Evolutionary conservation across 106 monocot species (phyloP).

Genomic region (Phalaenopsis aphrodite): DNA sequence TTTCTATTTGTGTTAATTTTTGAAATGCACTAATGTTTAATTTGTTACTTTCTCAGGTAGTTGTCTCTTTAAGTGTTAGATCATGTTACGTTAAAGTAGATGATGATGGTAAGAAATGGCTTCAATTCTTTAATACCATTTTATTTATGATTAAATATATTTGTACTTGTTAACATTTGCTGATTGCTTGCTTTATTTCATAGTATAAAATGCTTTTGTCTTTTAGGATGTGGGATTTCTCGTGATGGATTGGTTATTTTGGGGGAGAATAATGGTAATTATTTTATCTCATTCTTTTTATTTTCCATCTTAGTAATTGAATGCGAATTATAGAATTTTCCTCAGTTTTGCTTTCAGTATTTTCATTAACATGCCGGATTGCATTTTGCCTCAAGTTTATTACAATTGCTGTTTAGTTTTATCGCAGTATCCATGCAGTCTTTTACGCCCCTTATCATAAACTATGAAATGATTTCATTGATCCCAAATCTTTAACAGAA

Average conservation of each 20-base stretch:
- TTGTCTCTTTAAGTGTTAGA: constrained; percentile 42
- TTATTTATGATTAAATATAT: background rate
- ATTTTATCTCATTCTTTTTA: background rate
- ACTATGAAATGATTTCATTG: background rate
- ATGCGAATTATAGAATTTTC: background rate
- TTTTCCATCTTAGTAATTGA: background rate
- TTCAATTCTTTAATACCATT: constrained; percentile 2
- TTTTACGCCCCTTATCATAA: background rate
- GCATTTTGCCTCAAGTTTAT: background rate
- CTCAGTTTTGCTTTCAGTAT: background rate
- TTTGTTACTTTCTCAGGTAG: constrained; percentile 41
- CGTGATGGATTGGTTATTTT: constrained; percentile 79
- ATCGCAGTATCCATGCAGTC: background rate
- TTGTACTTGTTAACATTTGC: background rate
- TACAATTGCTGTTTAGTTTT: background rate
- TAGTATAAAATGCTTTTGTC: background rate
- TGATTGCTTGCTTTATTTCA: background rate
- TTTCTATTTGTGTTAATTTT: background rate
- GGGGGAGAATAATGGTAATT: constrained; percentile 72
- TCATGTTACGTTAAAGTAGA: constrained; percentile 72
- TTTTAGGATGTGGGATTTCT: constrained; percentile 75
- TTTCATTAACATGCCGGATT: background rate
- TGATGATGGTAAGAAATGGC: constrained; percentile 66
- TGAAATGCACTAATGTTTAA: constrained; percentile 1
- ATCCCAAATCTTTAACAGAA: background rate